Evolutionary conservation across 1,284 basidiomycete genomes (phyloP), one percentile per base, ranked within the genome.

Genomic region (Dichomitus squalens): DNA sequence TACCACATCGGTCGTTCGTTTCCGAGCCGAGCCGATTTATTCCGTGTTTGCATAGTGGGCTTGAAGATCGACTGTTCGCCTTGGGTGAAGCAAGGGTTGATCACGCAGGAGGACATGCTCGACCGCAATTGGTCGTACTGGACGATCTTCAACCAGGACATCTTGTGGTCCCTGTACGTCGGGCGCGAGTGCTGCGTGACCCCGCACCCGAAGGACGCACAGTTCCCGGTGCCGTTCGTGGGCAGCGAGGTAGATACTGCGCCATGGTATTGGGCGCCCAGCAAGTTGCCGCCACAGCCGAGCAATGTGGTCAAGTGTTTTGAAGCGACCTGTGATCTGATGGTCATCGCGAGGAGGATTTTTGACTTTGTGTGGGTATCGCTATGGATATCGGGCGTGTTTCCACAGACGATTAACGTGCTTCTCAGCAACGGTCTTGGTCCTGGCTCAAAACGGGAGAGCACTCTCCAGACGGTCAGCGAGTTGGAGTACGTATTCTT

Each of bases 121-220:
- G 81, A 81, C 58, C 77, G 84, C 23, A 78, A 83, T 59, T 84
- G 82, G 81, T 76, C 76, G 1, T 78, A 81, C 60, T 84, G 82
- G 82, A 76, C 77, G 8, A 80, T 79, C 5, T 83, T 80, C 65
- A 74, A 76, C 46, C 63, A 84, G 76, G 84, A 86, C 55, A 79
- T 83, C 4, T 83, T 81, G 55, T 85, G 82, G 83, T 81, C 79
- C 0, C 72, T 84, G 0, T 85, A 84, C 51, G 81, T 84, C 35
- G 83, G 84, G 6, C 75, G 84, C 16, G 83, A 85, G 49, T 82
- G 80, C 61, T 79, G 78, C 52, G 74, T 84, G 34, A 67, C 74
- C 2, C 66, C 73, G 20, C 78, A 75, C 3, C 70, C 69, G 18
- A 72, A 73, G 27, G 63, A 64, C 52, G 69, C 71, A 53, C 68